These are phyloP conservation scores for Boletus holoroseus DNA, from an alignment of 1,284 basidiomycete species.

Conservation along the genomic window DNA sequence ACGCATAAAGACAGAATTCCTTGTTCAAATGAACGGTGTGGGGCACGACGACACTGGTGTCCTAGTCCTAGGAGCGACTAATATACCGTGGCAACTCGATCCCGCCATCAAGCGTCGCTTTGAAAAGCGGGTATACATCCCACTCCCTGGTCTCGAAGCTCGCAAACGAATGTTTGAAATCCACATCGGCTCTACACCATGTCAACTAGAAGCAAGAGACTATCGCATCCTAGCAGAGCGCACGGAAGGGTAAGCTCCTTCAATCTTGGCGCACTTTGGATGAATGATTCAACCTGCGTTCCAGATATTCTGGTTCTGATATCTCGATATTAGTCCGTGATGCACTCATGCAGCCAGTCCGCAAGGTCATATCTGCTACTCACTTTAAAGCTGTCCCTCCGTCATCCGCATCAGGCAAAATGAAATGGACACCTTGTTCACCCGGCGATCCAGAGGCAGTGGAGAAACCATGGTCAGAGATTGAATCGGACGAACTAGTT, in stretches of 20 bases:
- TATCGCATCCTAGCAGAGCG: slow-evolving; percentile 77
- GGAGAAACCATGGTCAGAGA: slow-evolving; percentile 92
- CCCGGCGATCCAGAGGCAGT: slow-evolving; percentile 84
- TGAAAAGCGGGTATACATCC: slow-evolving; percentile 98
- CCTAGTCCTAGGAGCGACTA: slow-evolving; percentile 97
- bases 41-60: slow-evolving; percentile 97
- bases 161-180: slow-evolving; percentile 94
- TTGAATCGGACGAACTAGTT: slow-evolving; percentile 84
- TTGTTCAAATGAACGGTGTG: slow-evolving; percentile 98
- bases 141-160: slow-evolving; percentile 92
- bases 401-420: slow-evolving; percentile 33
- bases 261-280: background rate
- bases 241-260: slow-evolving; percentile 70
- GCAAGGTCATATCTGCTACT: slow-evolving; percentile 92
- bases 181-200: slow-evolving; percentile 91
- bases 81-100: slow-evolving; percentile 97
- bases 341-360: slow-evolving; percentile 97
- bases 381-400: slow-evolving; percentile 78
- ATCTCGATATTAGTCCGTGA: slow-evolving; percentile 95
- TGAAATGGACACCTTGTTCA: slow-evolving; percentile 87
- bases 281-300: background rate
- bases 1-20: slow-evolving; percentile 97
- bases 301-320: slow-evolving; percentile 88
- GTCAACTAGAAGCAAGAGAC: slow-evolving; percentile 74
- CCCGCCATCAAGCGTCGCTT: slow-evolving; percentile 98